A percentile compares a stretch with the other conserved stretches of the same genome.
Conservation (phyloP, 805 yeast genomes). For the Ogataea nakhonphanomensis region DNA sequence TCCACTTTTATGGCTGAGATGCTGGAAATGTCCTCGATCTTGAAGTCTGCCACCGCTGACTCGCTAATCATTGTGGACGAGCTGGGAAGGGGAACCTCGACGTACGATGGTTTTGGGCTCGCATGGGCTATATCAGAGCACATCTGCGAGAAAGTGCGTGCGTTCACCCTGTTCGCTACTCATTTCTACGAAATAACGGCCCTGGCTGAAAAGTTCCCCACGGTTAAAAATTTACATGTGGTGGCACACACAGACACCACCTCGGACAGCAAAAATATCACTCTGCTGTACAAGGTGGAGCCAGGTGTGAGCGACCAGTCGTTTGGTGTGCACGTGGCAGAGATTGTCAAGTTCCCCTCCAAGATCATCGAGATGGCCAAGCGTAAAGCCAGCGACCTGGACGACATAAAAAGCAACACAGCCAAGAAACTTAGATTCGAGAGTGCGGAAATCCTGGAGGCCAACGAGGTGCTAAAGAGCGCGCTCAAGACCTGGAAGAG, state of each 20-base stretch:
- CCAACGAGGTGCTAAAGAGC: conserved; percentile 48
- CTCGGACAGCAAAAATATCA: conserved; percentile 58
- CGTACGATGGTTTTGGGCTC: conserved; percentile 96
- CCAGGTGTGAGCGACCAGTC: conserved; percentile 95
- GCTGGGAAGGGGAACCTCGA: conserved; percentile 89
- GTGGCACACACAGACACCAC: conserved; percentile 78
- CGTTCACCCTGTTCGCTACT: conserved; percentile 91
- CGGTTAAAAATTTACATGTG: conserved; percentile 83
- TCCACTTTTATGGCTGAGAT: conserved; percentile 97
- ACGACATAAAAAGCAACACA: conserved; percentile 40
- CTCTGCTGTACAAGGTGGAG: conserved; percentile 89
- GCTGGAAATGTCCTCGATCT: conserved; percentile 88
- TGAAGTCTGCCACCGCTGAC: conserved; percentile 71
- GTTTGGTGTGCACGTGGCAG: conserved; percentile 97
- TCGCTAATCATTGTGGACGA: conserved; percentile 91
- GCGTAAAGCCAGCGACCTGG: conserved; percentile 85
- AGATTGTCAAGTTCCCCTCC: conserved; percentile 85
- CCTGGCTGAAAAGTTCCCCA: conserved; percentile 56
- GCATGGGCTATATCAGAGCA: conserved; percentile 96
- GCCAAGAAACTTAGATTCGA: conserved; percentile 50
- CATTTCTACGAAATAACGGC: conserved; percentile 96
- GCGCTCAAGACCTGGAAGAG: conserved; percentile 54
- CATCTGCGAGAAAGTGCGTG: conserved; percentile 63
- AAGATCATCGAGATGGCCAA: conserved; percentile 95
- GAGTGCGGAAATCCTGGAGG: conserved; percentile 49